Base-by-base conservation (phyloP, 176 grass and related monocot species). In the Echinochloa phyllopogon region DNA sequence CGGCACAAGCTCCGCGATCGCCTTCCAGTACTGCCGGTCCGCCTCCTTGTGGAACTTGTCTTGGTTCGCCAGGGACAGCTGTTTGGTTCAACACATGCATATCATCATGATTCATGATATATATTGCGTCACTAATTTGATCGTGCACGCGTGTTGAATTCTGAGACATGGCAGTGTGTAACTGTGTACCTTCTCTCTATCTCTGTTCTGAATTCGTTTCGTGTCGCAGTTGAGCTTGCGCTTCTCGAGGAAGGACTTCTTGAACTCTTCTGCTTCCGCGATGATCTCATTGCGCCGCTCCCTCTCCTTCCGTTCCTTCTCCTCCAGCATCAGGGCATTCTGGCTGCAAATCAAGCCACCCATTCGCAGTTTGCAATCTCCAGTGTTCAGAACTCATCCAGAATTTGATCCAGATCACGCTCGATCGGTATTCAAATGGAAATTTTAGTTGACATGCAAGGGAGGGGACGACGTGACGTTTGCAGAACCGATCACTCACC, bases 21-120 rank as follows among this genome's bases (percentile, higher is more conserved):
- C 90, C 78, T 88, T 91, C 90, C 90, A 93, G 86, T 91, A 91
- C 60, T 91, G 88, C 65, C 78, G 64, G 64, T 89, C 88, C 25
- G 93, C 88, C 37, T 93, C 82, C 86, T 78, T 85, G 90, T 95
- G 93, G 88, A 93, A 95, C 63, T 86, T 95, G 17, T 93, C 88
- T 48, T 93, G 90, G 83, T 87, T 91, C 56, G 69, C 69, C 83
- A 91, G 21, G 79, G 88, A 92, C 70, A 95, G 37, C 93, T 95
- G 67, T 44, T 33, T 10, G 18, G 37, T 68, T 69, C 24, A 65
- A 37, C 13, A 39, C 13, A 72, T 14, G 8, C 16, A 23, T 33
- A 33, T 33, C 29, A 33, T 74, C 58, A 69, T 18, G 23, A 12
- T 21, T 3, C 1, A 27, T 1, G 6, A 12, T n/a, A n/a, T 2